Conservation (phyloP, 2,329 filamentous ascomycete species). For the Pestalotiopsis sp. region DNA sequence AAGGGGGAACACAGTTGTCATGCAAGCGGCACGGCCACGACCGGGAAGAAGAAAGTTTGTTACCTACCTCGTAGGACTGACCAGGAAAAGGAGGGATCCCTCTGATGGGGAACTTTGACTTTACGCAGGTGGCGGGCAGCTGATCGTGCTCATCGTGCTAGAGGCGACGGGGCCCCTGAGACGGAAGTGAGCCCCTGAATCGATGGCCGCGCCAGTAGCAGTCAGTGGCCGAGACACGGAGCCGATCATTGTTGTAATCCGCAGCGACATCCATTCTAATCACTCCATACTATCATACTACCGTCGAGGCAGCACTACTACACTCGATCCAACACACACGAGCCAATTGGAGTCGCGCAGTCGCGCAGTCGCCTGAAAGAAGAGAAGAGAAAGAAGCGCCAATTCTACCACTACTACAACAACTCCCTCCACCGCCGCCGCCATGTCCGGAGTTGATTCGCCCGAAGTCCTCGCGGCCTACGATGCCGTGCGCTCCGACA, state of each 20-base stretch:
- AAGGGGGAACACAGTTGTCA: not conserved
- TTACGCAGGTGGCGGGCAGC: not conserved
- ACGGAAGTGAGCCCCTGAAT: not conserved
- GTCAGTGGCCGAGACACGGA: not conserved
- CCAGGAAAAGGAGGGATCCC: not conserved
- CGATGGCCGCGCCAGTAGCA: not conserved
- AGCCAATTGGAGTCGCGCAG: constrained; percentile 5
- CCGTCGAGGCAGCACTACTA: not conserved
- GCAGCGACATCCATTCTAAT: not conserved
- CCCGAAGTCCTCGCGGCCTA: constrained; percentile 66
- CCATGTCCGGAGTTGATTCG: constrained; percentile 59
- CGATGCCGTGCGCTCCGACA: constrained; percentile 69
- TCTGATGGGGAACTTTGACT: not conserved
- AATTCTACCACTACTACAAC: not conserved
- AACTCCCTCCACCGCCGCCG: constrained; percentile 1
- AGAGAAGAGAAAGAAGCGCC: not conserved
- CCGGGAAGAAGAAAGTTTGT: not conserved
- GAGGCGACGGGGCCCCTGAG: not conserved
- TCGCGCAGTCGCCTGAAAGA: not conserved
- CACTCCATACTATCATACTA: not conserved
- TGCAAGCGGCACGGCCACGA: not conserved
- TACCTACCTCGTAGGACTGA: too few species aligned
- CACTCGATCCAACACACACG: not conserved
- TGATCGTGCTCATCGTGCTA: not conserved
- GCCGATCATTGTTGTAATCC: not conserved